These are phyloP conservation scores for Puccinia polysora DNA, from an alignment of 1,284 basidiomycete species.

Conservation along the genomic window DNA sequence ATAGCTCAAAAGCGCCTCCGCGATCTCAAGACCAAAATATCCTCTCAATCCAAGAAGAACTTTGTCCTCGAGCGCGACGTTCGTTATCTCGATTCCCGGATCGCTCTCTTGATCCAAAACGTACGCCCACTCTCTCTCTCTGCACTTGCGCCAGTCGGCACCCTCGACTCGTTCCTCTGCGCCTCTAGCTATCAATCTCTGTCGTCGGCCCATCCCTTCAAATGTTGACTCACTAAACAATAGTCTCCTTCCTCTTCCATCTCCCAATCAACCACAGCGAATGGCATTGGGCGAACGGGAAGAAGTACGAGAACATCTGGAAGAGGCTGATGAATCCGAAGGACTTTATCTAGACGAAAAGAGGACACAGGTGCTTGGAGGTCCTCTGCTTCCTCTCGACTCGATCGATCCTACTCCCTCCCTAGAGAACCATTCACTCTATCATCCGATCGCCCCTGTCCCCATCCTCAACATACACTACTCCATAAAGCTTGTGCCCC, in stretches of 20 bases:
- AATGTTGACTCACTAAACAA: no score
- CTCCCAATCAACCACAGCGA: no score
- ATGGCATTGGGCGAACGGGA: slow-evolving; percentile 58
- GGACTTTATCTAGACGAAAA: slow-evolving; percentile 88
- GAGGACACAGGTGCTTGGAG: slow-evolving; percentile 59
- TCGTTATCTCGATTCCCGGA: slow-evolving; percentile 93
- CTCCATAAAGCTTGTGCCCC: no score
- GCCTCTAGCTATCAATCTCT: background rate
- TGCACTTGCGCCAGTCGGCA: background rate
- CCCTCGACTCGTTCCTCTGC: slow-evolving; percentile 31
- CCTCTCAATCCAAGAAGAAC: slow-evolving; percentile 97
- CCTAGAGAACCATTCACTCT: no score
- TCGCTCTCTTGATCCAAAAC: slow-evolving; percentile 96
- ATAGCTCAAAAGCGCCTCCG: slow-evolving; percentile 89
- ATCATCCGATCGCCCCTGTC: no score
- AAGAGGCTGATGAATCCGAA: slow-evolving; percentile 85
- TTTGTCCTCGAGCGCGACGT: slow-evolving; percentile 98
- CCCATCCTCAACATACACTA: no score
- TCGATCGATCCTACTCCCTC: background rate
- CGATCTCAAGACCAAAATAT: slow-evolving; percentile 95
- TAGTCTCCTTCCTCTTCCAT: no score
- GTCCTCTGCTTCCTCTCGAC: background rate
- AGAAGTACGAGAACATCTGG: slow-evolving; percentile 86
- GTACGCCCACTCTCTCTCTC: slow-evolving; percentile 59
- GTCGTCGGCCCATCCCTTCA: no score